Evolutionary conservation across 2,329 filamentous ascomycete genomes (phyloP).

Genomic region (Phoma sp.): DNA sequence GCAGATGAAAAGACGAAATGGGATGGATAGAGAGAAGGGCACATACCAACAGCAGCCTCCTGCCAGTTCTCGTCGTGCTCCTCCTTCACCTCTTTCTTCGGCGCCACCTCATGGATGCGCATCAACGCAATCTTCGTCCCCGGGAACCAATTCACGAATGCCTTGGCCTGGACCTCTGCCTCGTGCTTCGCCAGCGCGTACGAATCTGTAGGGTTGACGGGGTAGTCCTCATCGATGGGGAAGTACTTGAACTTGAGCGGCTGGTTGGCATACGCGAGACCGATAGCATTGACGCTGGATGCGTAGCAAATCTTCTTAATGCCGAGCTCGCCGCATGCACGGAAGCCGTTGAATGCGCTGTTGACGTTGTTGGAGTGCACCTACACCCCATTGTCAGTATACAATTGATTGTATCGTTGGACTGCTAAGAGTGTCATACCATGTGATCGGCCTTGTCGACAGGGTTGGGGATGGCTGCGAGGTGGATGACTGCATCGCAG

Average conservation of each 20-base stretch:
- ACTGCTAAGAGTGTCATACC: not conserved
- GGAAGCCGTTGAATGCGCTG: conserved; percentile 50
- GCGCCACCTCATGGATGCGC: conserved; percentile 48
- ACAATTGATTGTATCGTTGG: not conserved
- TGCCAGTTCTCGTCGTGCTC: conserved; percentile 47
- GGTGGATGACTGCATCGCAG: conserved; percentile 49
- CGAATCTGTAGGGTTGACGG: conserved; percentile 42
- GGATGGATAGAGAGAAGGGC: too few relatives aligned
- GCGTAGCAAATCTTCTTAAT: conserved; percentile 49
- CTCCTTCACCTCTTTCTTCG: conserved; percentile 36
- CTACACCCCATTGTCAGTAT: conserved; percentile 5
- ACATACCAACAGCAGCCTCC: conserved; percentile 36
- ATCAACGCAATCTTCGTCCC: conserved; percentile 49
- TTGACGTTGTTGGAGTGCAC: conserved; percentile 50
- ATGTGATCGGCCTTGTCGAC: conserved; percentile 38
- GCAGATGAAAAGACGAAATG: not conserved
- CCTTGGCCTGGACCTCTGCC: conserved; percentile 43
- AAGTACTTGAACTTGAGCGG: conserved; percentile 48
- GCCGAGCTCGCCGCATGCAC: conserved; percentile 44
- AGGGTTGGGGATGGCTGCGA: conserved; percentile 48
- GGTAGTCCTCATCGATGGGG: conserved; percentile 48
- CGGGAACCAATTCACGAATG: conserved; percentile 48
- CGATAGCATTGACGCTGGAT: conserved; percentile 49
- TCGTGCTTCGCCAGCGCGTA: conserved; percentile 49
- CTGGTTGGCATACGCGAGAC: conserved; percentile 47